A percentile compares a stretch with the other conserved stretches of the same genome.
Conservation (phyloP, 192 early-diverging fungal genomes). For the Rhizoclosmatium globosum region DNA sequence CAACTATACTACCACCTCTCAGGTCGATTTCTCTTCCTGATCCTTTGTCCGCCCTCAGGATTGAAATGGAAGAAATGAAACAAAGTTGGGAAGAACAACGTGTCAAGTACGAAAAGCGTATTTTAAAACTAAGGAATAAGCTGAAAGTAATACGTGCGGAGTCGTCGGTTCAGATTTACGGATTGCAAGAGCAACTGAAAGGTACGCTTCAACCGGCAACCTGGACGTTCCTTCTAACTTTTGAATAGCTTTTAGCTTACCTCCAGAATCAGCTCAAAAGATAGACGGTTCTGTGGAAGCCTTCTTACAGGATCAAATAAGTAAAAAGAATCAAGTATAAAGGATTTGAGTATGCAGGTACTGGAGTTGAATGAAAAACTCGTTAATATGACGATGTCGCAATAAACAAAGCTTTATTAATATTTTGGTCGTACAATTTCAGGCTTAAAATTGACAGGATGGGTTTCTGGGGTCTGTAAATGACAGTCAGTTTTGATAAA, state of each 20-base stretch:
- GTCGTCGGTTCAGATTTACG: slow-evolving; percentile 20
- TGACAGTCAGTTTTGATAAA: not conserved
- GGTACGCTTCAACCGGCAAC: not conserved
- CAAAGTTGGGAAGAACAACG: slow-evolving; percentile 13
- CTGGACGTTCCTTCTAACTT: not conserved
- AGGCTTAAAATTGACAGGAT: slow-evolving; percentile 57
- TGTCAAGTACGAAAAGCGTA: slow-evolving; percentile 18
- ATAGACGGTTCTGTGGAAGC: not conserved
- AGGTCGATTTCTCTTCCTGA: no score
- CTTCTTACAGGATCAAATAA: not conserved
- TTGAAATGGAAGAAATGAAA: slow-evolving; percentile 4
- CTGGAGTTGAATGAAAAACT: slow-evolving; percentile 22
- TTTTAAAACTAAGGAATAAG: slow-evolving; percentile 9
- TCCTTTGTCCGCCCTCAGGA: no score
- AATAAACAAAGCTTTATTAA: slow-evolving; percentile 16
- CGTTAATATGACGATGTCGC: not conserved
- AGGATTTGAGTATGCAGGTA: slow-evolving; percentile 29
- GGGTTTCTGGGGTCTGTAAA: slow-evolving; percentile 55
- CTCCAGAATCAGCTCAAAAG: not conserved
- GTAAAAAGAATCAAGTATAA: slow-evolving; percentile 29
- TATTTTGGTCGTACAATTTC: slow-evolving; percentile 33
- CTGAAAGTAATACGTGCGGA: slow-evolving; percentile 14
- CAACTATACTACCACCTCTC: no score
- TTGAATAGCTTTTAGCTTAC: not conserved
- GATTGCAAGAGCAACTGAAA: slow-evolving; percentile 25